Percentiles rank a stretch among this genome's conserved stretches.
Evolutionary conservation across 1,284 basidiomycete genomes (phyloP).

Genomic region (Inonotus obliquus): DNA sequence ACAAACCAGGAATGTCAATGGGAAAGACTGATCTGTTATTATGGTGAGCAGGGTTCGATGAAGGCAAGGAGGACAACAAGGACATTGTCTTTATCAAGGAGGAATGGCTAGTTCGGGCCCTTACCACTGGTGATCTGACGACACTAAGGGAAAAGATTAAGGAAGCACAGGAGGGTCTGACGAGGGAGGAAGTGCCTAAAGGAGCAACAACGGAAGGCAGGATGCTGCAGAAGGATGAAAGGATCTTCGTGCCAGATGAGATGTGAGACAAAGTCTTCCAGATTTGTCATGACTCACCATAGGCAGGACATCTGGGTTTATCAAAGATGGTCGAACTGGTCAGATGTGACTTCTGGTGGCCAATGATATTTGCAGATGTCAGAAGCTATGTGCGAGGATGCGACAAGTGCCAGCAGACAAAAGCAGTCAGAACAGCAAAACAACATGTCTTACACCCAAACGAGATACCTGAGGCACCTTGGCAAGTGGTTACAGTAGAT

Average conservation of each 20-base stretch:
- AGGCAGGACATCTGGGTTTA: conserved; percentile 18
- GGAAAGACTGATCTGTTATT: not conserved
- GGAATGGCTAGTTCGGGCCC: not conserved
- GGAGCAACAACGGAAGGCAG: too few relatives aligned
- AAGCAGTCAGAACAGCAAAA: not conserved
- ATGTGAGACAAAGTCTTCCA: conserved; percentile 12
- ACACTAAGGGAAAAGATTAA: too few relatives aligned
- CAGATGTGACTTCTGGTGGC: conserved; percentile 20
- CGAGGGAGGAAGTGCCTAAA: conserved; percentile 16
- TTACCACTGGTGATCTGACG: too few relatives aligned
- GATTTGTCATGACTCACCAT: conserved; percentile 10
- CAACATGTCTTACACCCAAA: conserved; percentile 10
- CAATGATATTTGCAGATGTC: conserved; percentile 8
- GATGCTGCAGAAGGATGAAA: not conserved
- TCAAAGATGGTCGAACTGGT: conserved; percentile 16
- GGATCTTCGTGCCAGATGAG: conserved; percentile 17
- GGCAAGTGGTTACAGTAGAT: conserved; percentile 10
- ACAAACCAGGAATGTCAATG: not conserved
- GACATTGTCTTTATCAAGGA: not conserved
- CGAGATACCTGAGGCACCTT: not conserved
- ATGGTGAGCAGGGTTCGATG: not conserved
- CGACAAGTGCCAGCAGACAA: conserved; percentile 14
- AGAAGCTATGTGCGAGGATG: conserved; percentile 15
- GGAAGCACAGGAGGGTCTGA: not conserved
- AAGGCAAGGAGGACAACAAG: not conserved